Evolutionary conservation across 352 stramenopile genomes (phyloP).

Genomic region (Globisporangium nodosum): DNA sequence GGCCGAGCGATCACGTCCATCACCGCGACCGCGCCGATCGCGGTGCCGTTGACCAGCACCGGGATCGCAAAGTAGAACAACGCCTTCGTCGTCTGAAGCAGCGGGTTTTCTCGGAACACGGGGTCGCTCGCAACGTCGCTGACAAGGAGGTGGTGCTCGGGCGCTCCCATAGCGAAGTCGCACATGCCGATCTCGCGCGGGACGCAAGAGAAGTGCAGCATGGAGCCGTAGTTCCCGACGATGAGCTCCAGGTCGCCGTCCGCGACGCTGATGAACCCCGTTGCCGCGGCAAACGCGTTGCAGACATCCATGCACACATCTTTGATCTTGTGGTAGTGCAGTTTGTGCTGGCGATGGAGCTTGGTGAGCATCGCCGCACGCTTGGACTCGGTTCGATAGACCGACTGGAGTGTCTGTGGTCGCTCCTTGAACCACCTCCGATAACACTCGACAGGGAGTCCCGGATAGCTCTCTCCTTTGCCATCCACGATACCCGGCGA

Average conservation of each 20-base stretch:
- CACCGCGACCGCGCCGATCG: slow-evolving; percentile 18
- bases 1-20: slow-evolving; percentile 11
- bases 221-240: slow-evolving; percentile 15
- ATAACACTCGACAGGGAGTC: slow-evolving; percentile 14
- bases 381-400: slow-evolving; percentile 13
- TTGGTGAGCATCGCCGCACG: slow-evolving; percentile 12
- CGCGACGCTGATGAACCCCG: slow-evolving; percentile 17
- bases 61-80: slow-evolving; percentile 19
- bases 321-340: slow-evolving; percentile 21
- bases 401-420: background rate
- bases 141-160: slow-evolving; percentile 12
- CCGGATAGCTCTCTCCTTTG: slow-evolving; percentile 16
- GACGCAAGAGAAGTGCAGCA: slow-evolving; percentile 23
- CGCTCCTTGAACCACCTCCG: slow-evolving; percentile 19
- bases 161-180: slow-evolving; percentile 15
- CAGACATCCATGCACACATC: slow-evolving; percentile 11
- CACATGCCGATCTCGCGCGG: slow-evolving; percentile 27
- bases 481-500: slow-evolving; percentile 8
- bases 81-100: slow-evolving; percentile 15
- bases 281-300: background rate
- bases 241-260: slow-evolving; percentile 19
- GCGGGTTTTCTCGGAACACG: slow-evolving; percentile 20
- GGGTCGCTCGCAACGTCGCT: slow-evolving; percentile 2
- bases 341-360: slow-evolving; percentile 18
- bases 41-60: slow-evolving; percentile 9